These are phyloP conservation scores for Lomentospora prolificans DNA, from an alignment of 2,329 filamentous ascomycete species.

Conservation along the genomic window DNA sequence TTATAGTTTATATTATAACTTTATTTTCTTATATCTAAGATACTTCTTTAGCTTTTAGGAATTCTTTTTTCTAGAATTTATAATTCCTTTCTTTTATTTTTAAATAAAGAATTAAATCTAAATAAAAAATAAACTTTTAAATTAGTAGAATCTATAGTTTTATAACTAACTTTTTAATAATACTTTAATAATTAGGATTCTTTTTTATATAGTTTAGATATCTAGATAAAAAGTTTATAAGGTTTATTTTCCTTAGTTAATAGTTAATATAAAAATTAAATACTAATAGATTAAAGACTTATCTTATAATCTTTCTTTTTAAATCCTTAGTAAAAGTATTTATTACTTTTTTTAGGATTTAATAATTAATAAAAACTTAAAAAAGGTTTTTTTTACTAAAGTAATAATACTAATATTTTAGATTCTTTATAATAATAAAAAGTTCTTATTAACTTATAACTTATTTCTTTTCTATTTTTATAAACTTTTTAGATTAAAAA, in stretches of 20 bases:
- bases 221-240: neutral
- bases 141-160: neutral
- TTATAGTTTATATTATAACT: neutral
- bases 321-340: neutral
- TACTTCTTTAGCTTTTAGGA: neutral
- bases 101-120: neutral
- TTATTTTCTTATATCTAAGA: neutral
- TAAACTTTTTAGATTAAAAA: neutral
- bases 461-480: neutral
- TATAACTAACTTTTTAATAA: neutral
- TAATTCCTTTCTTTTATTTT: neutral
- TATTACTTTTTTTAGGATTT: neutral
- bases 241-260: neutral
- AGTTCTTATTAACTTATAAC: neutral
- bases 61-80: no score
- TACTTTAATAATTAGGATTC: neutral
- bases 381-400: constrained; percentile 1
- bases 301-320: neutral
- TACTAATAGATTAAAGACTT: neutral
- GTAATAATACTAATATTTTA: neutral
- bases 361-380: neutral
- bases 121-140: neutral
- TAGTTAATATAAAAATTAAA: neutral
- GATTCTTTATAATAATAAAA: neutral
- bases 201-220: neutral